Conservation (phyloP, 352 stramenopile genomes). For the Pythium coloratum region DNA sequence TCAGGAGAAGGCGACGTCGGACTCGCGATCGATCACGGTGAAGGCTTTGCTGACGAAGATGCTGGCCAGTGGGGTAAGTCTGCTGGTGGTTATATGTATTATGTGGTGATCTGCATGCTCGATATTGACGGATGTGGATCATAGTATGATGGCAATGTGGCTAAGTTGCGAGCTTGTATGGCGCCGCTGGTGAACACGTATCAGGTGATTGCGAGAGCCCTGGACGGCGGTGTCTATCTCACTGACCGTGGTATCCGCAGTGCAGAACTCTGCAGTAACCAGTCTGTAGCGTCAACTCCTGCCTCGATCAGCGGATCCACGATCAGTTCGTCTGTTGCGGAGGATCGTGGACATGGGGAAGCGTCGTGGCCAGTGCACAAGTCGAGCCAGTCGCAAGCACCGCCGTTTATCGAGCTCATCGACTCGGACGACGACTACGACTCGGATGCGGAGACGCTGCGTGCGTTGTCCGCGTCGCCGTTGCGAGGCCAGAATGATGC, state of each 20-base stretch:
- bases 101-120: not conserved
- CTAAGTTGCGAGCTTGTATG: constrained; percentile 59
- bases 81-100: not conserved
- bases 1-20: constrained; percentile 35
- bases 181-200: constrained; percentile 57
- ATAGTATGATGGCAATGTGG: constrained; percentile 56
- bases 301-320: not conserved
- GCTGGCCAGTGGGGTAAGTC: constrained; percentile 45
- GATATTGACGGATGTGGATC: not conserved
- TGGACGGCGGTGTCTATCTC: constrained; percentile 48
- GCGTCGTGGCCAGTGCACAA: not conserved
- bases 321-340: not conserved
- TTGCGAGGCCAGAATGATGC: not conserved
- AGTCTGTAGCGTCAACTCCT: not conserved
- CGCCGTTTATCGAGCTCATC: constrained; percentile 38
- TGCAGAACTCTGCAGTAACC: constrained; percentile 36
- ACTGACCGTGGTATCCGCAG: constrained; percentile 56
- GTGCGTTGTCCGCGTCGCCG: constrained; percentile 18
- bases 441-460: constrained; percentile 23
- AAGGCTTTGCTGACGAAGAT: constrained; percentile 53
- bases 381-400: not conserved
- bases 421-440: constrained; percentile 37
- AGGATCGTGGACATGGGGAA: not conserved
- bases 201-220: constrained; percentile 49
- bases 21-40: constrained; percentile 37